Evolutionary conservation across 2,329 filamentous ascomycete genomes (phyloP), one percentile per base, ranked within the genome.

Genomic region (Penicillium sp.): DNA sequence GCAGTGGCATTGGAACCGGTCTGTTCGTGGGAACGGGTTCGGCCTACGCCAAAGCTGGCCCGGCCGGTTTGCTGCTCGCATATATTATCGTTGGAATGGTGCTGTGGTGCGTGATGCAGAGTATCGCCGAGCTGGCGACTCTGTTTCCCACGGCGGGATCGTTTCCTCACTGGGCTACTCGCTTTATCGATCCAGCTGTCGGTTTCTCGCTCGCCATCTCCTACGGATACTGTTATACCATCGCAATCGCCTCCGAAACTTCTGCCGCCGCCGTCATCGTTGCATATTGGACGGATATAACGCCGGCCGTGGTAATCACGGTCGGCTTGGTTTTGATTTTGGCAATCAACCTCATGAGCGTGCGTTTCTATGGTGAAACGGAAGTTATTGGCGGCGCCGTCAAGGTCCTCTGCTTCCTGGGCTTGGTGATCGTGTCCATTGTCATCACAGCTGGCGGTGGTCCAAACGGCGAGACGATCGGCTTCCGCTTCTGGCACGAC

Each of bases 141-240:
- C 76, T 91, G n/a, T 94, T 92, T 58, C 92, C 92, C 2, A 87
- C 96, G 16, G 89, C 91, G 10, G 92, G 92, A 45, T 94, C 90
- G 2, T 96, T 96, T 68, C 90, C 90, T 1, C 86, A 90, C 9
- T 96, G 91, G 76, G 92, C 91, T 16, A 95, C 90, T 9, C 83
- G 92, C 11, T 96, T 96, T 65, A 74, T 96, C 28, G 90, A 96
- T 66, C 92, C 91, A 0, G 89, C 91, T 0, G 95, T 90, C 87
- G 90, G 90, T 0, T 95, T 95, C 68, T 89, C 90, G 35, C 92
- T 95, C 86, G 90, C 68, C 11, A 67, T 69, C 18, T 69, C 67
- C 85, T 44, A 95, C 88, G 90, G 94, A 90, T 70, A 94, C 92
- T 71, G 89, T 86, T 33, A 74, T 92, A 66, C 88, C 88, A 76